phyloP scores from a whole-genome alignment of 1,284 basidiomycete genomes.

The Microbotryum violaceum region DNA sequence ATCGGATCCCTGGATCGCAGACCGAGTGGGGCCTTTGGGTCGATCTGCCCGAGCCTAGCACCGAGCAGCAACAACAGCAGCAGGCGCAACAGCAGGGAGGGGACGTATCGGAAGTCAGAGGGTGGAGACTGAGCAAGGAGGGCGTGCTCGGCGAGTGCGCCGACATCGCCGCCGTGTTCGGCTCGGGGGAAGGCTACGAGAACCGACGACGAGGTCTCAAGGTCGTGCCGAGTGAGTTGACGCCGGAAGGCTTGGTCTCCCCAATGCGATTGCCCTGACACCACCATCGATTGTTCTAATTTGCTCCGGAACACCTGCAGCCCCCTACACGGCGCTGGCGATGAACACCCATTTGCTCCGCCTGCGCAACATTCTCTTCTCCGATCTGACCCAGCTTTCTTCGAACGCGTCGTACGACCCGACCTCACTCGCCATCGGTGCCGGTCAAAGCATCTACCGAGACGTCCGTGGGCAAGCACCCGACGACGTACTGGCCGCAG shows the following conservation, averaged over 20 bases:
- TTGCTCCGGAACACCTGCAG: slow-evolving; percentile 5
- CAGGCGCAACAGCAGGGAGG: slow-evolving; percentile 1
- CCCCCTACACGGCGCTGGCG: slow-evolving; percentile 27
- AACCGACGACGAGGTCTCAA: slow-evolving; percentile 22
- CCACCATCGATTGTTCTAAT: too few species aligned
- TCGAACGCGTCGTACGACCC: slow-evolving; percentile 31
- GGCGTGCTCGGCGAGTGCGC: slow-evolving; percentile 29
- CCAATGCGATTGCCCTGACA: background rate
- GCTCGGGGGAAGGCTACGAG: slow-evolving; percentile 14
- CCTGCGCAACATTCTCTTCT: slow-evolving; percentile 33
- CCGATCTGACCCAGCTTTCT: slow-evolving; percentile 22
- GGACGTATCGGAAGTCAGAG: background rate
- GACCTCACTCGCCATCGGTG: slow-evolving; percentile 25
- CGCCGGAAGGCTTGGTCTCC: background rate
- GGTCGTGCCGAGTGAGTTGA: slow-evolving; percentile 21
- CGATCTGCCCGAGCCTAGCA: background rate
- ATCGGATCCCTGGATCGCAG: slow-evolving; percentile 9
- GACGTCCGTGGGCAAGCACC: slow-evolving; percentile 16
- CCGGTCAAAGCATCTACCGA: slow-evolving; percentile 27
- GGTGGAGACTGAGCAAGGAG: slow-evolving; percentile 23
- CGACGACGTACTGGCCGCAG: background rate
- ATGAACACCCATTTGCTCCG: slow-evolving; percentile 32
- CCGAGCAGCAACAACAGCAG: too few species aligned
- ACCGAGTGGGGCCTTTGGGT: slow-evolving; percentile 7
- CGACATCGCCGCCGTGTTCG: slow-evolving; percentile 29